Percentiles rank a stretch among this genome's conserved stretches.
Conservation (phyloP, 1,139 yeast genomes). For the Magnusiomyces suaveolens region DNA sequence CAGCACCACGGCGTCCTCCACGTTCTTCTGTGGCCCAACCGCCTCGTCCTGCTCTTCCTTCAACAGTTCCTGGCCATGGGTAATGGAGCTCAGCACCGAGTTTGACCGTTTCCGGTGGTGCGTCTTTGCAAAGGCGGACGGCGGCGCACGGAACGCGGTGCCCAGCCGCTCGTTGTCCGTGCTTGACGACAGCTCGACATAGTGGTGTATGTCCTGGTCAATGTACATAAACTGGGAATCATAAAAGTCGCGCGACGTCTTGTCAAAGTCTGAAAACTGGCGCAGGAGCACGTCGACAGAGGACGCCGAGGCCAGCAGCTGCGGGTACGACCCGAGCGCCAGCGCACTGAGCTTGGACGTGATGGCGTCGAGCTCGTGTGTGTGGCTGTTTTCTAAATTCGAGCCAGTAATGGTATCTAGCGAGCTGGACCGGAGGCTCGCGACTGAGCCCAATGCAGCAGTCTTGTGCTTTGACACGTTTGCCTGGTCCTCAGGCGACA, state of each 20-base stretch:
- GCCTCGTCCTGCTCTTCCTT: neutral
- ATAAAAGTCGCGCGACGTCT: conserved; percentile 14
- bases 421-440: neutral
- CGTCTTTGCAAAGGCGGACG: neutral
- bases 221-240: conserved; percentile 11
- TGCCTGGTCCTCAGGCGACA: neutral
- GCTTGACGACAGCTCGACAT: neutral
- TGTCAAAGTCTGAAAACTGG: conserved; percentile 18
- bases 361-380: neutral
- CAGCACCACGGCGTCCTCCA: conserved; percentile 27
- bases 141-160: neutral
- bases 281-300: conserved; percentile 12
- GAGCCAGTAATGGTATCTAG: neutral
- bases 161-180: conserved; percentile 4
- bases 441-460: conserved; percentile 2
- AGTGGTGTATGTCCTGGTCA: conserved; percentile 11
- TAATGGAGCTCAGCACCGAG: neutral
- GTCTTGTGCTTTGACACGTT: neutral
- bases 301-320: conserved; percentile 19
- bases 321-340: conserved; percentile 18
- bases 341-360: neutral
- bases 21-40: conserved; percentile 19
- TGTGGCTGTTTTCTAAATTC: neutral
- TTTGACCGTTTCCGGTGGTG: neutral
- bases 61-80: neutral